Base-by-base conservation (phyloP, 805 yeast species). In the Hanseniaspora clermontiae region DNA sequence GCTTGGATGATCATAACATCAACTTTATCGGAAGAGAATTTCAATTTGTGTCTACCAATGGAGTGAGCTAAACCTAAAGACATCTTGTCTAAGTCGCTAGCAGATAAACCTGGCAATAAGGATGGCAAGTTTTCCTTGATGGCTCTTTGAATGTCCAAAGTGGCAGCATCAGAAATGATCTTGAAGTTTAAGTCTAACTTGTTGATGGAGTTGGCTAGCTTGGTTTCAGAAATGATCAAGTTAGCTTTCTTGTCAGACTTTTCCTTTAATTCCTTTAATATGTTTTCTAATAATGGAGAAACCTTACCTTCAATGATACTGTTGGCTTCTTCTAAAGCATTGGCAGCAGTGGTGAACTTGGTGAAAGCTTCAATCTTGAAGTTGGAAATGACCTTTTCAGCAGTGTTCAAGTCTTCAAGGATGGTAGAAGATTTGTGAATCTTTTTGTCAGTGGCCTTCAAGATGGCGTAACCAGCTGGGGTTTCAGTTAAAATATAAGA, bases 1-100 rank as follows among this genome's bases (percentile, higher is more conserved):
- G 98, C 98, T 77, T 93, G 98, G 61, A 93, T 95, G 70, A 93
- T 91, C 98, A 93, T 93, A 61, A 95, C 91, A 74, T 93, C 98
- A 58, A 93, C 98, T 75, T 93, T 93, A 72, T 93, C 98, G 60
- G 97, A 95, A 55, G 95, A 84, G 70, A 93, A 93, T 74, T 93
- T 93, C 70, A 93, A 82, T 77, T 93, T 93, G 74, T 91, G 95
- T 76, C 98, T 91, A 68, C 97, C 98, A 65, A 93, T 84, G 51
- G 97, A 91, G 74, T 93, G 98, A 53, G 98, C 97, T 70, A 93
- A 80, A 81, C 98, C 98, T 61, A 91, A 80, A 12, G 97, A 86
- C 98, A 91, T 93, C 68, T 93, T 93, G 61, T 85, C 81, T 64
- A 91, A 73, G 64, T 88, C 91, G 61, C 79, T 71, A 66, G 87